Base-by-base conservation (phyloP, 139 green algal species). In the Asterochloris erici region DNA sequence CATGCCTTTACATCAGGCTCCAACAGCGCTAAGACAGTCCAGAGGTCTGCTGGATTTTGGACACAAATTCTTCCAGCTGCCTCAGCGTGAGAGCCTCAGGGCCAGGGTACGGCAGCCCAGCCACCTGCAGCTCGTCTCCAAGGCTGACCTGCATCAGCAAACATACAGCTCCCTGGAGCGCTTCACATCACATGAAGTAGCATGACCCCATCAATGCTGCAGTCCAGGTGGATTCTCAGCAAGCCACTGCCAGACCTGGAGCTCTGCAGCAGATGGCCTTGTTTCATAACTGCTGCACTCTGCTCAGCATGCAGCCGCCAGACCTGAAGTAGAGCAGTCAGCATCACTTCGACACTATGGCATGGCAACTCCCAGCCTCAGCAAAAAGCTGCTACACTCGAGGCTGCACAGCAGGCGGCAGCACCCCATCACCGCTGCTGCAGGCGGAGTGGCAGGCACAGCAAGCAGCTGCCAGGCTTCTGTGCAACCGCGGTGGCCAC, bases 41-140 rank as follows among this genome's bases (percentile, higher is more conserved):
- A 54, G 38, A 54, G 38, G 38, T 54, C 38, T 54, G 38, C 38
- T 80, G 74, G 23, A 79, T 60, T 68, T n/a, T 80, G 60, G 60
- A n/a, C 68, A 80, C n/a, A 17, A 80, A 80, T 12, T 80, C 60
- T 14, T 80, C 76, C 14, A 80, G 54, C 60, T 80, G 76, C 23
- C 24, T 24, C 14, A 80, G 54, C 54, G 76, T 80, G 60, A 80
- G n/a, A 23, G 54, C 76, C 11, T 80, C 60, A 47, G n/a, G 24
- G 12, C 76, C 76, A 28, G 76, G 76, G 47, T 80, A 80, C 19
- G 13, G 17, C 10, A 70, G 24, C 12, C 76, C 76, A 10, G 29
- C n/a, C 10, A 70, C 68, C 10, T 38, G 21, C 60, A 80, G 60
- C 13, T 16, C 23, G 14, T 80, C 76, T 21, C 17, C 60, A 80